Percentiles rank a stretch among this genome's conserved stretches.
Conservation (phyloP, 2,329 filamentous ascomycete species). For the Grosmannia penicillata region DNA sequence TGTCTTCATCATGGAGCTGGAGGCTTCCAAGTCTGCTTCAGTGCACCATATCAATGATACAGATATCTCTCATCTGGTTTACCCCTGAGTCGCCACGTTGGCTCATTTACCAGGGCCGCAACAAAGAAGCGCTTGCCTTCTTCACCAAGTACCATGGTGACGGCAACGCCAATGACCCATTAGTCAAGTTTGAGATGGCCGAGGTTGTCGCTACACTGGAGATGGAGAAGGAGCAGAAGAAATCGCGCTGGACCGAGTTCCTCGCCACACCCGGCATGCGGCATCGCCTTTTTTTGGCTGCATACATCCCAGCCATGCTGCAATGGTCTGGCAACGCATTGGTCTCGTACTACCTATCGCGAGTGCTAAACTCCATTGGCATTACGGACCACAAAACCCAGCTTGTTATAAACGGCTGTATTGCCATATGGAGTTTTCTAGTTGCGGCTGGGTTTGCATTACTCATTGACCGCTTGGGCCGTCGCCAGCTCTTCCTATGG, state of each 20-base stretch:
- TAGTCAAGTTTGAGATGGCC: slow-evolving; percentile 9
- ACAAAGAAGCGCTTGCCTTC: slow-evolving; percentile 6
- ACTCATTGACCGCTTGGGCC: slow-evolving; percentile 18
- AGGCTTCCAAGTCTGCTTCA: slow-evolving; percentile 14
- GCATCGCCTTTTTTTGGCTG: slow-evolving; percentile 9
- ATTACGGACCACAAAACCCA: slow-evolving; percentile 3
- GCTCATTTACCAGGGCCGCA: slow-evolving; percentile 12
- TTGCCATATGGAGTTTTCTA: slow-evolving; percentile 1
- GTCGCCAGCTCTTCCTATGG: slow-evolving; percentile 21
- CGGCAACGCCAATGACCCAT: slow-evolving; percentile 7
- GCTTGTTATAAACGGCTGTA: slow-evolving; percentile 4
- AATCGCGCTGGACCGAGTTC: slow-evolving; percentile 6
- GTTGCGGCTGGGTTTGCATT: slow-evolving; percentile 15
- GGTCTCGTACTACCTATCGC: slow-evolving; percentile 8
- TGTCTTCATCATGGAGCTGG: slow-evolving; percentile 15
- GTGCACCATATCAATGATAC: slow-evolving; percentile 1
- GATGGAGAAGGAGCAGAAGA: slow-evolving; percentile 7
- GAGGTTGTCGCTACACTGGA: slow-evolving; percentile 9
- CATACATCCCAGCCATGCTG: slow-evolving; percentile 7
- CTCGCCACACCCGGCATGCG: slow-evolving; percentile 8
- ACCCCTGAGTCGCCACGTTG: slow-evolving; percentile 16
- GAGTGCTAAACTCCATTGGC: slow-evolving; percentile 5
- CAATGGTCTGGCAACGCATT: slow-evolving; percentile 11
- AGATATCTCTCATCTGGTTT: slow-evolving; percentile 8
- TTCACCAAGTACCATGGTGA: slow-evolving; percentile 9